These are phyloP conservation scores for Nannochloris sp. DNA, from an alignment of 139 green algal genomes.

Conservation along the genomic window DNA sequence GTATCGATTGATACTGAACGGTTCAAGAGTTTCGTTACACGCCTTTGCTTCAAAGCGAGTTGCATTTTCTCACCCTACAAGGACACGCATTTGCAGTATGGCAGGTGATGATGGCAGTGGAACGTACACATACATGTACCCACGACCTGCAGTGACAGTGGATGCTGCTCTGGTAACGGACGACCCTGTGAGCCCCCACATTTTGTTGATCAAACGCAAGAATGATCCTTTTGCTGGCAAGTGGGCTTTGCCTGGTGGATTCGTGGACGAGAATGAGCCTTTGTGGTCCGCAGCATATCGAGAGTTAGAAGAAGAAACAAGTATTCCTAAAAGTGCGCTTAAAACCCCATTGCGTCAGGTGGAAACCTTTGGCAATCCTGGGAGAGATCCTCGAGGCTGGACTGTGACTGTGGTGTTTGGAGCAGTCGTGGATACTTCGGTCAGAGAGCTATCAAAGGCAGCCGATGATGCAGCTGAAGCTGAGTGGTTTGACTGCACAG, in stretches of 20 bases:
- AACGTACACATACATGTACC: slow-evolving; percentile 16
- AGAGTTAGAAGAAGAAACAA: slow-evolving; percentile 83
- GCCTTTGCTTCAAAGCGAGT: background rate
- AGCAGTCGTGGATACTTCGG: slow-evolving; percentile 49
- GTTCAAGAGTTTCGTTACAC: no score
- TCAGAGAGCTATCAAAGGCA: slow-evolving; percentile 53
- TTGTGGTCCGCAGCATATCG: slow-evolving; percentile 60
- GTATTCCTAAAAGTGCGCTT: slow-evolving; percentile 39
- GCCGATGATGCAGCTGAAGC: slow-evolving; percentile 36
- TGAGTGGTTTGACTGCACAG: background rate
- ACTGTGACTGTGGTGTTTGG: slow-evolving; percentile 70
- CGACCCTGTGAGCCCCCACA: background rate
- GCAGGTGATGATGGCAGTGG: background rate
- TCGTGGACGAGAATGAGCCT: slow-evolving; percentile 73
- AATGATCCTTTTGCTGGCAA: slow-evolving; percentile 28
- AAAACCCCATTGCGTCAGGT: slow-evolving; percentile 41
- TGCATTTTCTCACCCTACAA: background rate
- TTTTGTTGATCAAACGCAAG: slow-evolving; percentile 34
- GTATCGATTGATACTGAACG: no score
- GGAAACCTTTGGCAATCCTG: slow-evolving; percentile 72
- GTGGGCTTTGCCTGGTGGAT: slow-evolving; percentile 82
- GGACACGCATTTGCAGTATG: background rate
- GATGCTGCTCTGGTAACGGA: slow-evolving; percentile 22
- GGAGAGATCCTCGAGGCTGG: slow-evolving; percentile 77
- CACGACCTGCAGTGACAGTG: slow-evolving; percentile 31